Percentiles rank a stretch among this genome's conserved stretches.
Evolutionary conservation across 371 early-diverging fungal species (phyloP).

Genomic region (Mucor piriformis): DNA sequence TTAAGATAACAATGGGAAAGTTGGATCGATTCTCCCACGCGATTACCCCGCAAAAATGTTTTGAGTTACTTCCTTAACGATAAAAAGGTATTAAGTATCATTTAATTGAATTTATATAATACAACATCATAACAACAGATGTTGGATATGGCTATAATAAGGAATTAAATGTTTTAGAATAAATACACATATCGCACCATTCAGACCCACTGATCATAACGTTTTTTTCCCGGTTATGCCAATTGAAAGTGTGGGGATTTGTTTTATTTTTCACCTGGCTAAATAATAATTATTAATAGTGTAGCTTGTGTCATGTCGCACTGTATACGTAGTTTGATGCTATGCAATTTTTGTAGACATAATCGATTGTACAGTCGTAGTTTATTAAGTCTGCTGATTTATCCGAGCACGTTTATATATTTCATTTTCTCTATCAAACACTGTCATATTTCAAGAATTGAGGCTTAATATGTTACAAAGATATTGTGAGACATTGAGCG

Average conservation of each 20-base stretch:
- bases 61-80: background rate
- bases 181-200: too few relatives aligned
- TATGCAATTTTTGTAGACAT: background rate
- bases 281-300: conserved; percentile 19
- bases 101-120: too few relatives aligned
- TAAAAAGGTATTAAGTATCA: background rate
- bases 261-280: background rate
- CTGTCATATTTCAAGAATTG: background rate
- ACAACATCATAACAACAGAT: too few relatives aligned
- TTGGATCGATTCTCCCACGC: conserved; percentile 4
- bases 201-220: too few relatives aligned
- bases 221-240: background rate
- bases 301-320: conserved; percentile 10
- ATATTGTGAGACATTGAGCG: conserved; percentile 4
- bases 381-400: background rate
- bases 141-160: too few relatives aligned
- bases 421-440: background rate
- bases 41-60: conserved; percentile 18
- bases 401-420: background rate
- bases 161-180: too few relatives aligned
- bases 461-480: conserved; percentile 1
- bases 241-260: conserved; percentile 10
- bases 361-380: background rate
- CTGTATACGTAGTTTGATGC: background rate
- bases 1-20: conserved; percentile 10